Conservation (phyloP, 495 filamentous ascomycete genomes). For the Neurospora sp. region DNA sequence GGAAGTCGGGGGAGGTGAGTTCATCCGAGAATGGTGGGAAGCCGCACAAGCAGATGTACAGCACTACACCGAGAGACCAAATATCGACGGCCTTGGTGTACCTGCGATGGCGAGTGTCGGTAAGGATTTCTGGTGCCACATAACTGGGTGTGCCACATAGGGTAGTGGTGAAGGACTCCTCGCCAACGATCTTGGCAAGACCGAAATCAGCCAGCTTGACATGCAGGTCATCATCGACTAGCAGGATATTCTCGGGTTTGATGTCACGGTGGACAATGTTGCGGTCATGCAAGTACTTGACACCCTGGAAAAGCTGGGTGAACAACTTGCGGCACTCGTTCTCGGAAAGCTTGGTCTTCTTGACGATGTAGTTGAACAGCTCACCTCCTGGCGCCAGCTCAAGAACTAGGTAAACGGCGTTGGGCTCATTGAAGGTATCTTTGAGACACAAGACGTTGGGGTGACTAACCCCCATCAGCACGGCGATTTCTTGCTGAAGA, state of each 20-base stretch:
- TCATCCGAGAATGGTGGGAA: constrained; percentile 98
- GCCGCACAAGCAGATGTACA: constrained; percentile 97
- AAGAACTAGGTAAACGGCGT: constrained; percentile 83
- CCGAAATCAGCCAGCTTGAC: constrained; percentile 97
- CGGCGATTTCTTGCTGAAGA: constrained; percentile 89
- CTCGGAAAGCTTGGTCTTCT: constrained; percentile 79
- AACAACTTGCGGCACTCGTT: constrained; percentile 78
- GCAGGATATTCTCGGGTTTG: constrained; percentile 95
- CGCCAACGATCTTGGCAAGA: constrained; percentile 95
- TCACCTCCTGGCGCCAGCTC: constrained; percentile 90
- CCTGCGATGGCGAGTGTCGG: constrained; percentile 62
- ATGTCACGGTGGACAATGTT: constrained; percentile 98
- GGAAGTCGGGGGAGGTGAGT: constrained; percentile 66
- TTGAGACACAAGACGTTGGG: constrained; percentile 92
- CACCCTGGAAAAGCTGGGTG: constrained; percentile 79
- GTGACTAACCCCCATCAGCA: constrained; percentile 92
- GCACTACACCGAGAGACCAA: constrained; percentile 96
- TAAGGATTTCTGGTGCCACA: constrained; percentile 91
- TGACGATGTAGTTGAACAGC: constrained; percentile 87
- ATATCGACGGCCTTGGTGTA: constrained; percentile 95
- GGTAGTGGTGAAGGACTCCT: constrained; percentile 96
- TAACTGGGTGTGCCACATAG: constrained; percentile 94
- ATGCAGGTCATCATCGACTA: constrained; percentile 70
- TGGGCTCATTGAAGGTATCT: constrained; percentile 86
- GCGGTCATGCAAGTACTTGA: constrained; percentile 95